Conservation (phyloP, 1,284 basidiomycete species). For the Leccinum fuscescens region DNA sequence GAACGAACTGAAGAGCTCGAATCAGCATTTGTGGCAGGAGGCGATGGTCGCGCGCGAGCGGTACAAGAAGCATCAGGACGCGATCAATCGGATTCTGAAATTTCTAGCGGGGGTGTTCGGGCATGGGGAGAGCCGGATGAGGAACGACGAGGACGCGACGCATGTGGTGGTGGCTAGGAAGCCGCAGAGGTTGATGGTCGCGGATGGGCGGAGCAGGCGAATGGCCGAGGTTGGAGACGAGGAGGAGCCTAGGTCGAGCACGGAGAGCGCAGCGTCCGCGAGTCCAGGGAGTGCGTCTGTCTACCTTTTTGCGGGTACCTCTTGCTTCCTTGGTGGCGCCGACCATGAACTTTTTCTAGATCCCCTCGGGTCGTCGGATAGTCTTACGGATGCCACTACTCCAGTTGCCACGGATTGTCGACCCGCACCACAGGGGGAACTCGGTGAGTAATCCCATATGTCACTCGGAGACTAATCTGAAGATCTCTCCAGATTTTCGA, state of each 20-base stretch:
- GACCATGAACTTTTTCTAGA: no score
- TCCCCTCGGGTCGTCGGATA: no score
- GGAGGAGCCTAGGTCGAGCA: conserved; percentile 32
- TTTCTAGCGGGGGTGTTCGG: conserved; percentile 95
- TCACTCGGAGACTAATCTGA: no score
- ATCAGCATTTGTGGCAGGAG: conserved; percentile 92
- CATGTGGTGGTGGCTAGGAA: conserved; percentile 51
- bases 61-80: conserved; percentile 92
- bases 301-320: not conserved
- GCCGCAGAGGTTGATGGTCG: conserved; percentile 65
- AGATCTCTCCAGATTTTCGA: no score
- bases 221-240: conserved; percentile 39
- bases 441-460: no score
- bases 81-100: conserved; percentile 93
- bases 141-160: conserved; percentile 44
- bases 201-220: conserved; percentile 43
- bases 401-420: no score
- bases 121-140: conserved; percentile 41
- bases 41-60: conserved; percentile 76
- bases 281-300: conserved; percentile 13
- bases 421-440: no score
- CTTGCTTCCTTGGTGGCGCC: not conserved
- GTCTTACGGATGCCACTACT: no score
- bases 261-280: conserved; percentile 29
- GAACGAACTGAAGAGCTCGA: conserved; percentile 84